A percentile compares a stretch with the other conserved stretches of the same genome.
These are phyloP conservation scores for Pestalotiopsis sp. DNA, from an alignment of 2,329 filamentous ascomycete genomes.

Conservation along the genomic window DNA sequence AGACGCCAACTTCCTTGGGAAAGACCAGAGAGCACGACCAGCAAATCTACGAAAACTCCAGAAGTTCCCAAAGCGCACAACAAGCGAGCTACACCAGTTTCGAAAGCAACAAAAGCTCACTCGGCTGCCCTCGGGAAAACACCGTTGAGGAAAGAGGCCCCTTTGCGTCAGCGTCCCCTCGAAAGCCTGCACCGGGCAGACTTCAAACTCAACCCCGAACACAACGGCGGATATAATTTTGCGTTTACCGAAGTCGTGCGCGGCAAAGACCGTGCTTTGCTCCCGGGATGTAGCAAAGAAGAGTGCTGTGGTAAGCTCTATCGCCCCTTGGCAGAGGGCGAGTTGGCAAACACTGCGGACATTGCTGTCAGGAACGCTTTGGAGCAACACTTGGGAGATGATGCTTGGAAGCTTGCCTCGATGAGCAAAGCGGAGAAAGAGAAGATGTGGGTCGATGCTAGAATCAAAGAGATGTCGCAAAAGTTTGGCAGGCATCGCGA, in stretches of 20 bases:
- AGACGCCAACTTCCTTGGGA: conserved; percentile 43
- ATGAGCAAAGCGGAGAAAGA: conserved; percentile 65
- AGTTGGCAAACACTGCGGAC: conserved; percentile 40
- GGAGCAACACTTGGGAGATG: conserved; percentile 60
- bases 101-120: conserved; percentile 18
- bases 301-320: conserved; percentile 79
- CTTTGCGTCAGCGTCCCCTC: conserved; percentile 61
- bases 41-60: conserved; percentile 12
- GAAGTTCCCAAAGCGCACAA: conserved; percentile 13
- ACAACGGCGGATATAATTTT: conserved; percentile 71
- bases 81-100: conserved; percentile 11
- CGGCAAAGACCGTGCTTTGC: conserved; percentile 66
- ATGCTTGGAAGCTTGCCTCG: conserved; percentile 58
- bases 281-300: conserved; percentile 74
- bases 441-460: conserved; percentile 74
- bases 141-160: conserved; percentile 33
- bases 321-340: conserved; percentile 62
- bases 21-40: conserved; percentile 20
- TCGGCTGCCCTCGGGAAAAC: conserved; percentile 8
- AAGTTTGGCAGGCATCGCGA: conserved; percentile 78
- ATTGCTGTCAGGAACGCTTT: conserved; percentile 42
- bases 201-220: conserved; percentile 79
- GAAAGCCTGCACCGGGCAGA: conserved; percentile 65
- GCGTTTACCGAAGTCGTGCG: conserved; percentile 79
- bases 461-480: conserved; percentile 73